These are phyloP conservation scores for Teratosphaeria epicoccoides DNA, from an alignment of 2,329 filamentous ascomycete genomes.

Conservation along the genomic window DNA sequence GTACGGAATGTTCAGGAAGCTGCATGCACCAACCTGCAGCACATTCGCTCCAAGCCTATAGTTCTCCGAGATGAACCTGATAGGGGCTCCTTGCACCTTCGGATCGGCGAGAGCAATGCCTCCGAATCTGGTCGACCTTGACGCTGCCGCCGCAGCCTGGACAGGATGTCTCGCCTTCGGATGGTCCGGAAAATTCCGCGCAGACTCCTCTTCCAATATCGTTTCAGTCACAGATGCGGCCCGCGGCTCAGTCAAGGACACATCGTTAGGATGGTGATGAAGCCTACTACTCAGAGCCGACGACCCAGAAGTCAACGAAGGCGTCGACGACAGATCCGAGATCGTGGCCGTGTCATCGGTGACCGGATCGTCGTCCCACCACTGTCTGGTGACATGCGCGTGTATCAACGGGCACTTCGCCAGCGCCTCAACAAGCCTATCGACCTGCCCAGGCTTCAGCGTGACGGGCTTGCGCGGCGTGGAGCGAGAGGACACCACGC, in stretches of 20 bases:
- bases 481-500: not conserved
- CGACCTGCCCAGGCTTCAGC: conserved; percentile 15
- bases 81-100: conserved; percentile 18
- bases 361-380: conserved; percentile 18
- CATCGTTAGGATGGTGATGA: conserved; percentile 9
- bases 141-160: not conserved
- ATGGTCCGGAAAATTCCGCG: conserved; percentile 6
- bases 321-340: conserved; percentile 2
- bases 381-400: conserved; percentile 14
- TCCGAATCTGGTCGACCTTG: conserved; percentile 6
- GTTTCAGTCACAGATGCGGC: conserved; percentile 1
- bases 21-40: conserved; percentile 16
- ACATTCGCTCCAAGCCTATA: conserved; percentile 12
- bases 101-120: conserved; percentile 20
- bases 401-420: conserved; percentile 15
- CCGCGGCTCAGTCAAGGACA: conserved; percentile 7
- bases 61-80: conserved; percentile 15
- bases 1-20: conserved; percentile 20
- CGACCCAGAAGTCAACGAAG: conserved; percentile 11
- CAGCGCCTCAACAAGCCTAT: conserved; percentile 15
- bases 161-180: conserved; percentile 6
- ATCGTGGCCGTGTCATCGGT: conserved; percentile 9
- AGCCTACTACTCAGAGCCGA: conserved; percentile 8
- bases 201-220: conserved; percentile 5
- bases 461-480: conserved; percentile 4